Base-by-base conservation (phyloP, 202 grass and related monocot species). In the Carex sylvatica region DNA sequence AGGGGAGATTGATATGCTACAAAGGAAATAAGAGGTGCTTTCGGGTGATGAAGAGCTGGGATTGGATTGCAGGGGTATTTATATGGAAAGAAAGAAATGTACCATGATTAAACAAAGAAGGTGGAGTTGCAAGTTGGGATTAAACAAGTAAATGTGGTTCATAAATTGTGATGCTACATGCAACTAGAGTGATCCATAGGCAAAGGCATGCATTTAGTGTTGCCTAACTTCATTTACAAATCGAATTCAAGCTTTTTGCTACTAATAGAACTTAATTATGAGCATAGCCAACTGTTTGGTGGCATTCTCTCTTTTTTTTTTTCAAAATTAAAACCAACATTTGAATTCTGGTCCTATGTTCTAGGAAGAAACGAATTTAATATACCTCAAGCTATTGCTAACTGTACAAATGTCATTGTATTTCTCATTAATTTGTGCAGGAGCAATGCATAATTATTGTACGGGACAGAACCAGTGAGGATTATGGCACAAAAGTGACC, bases 101-200 rank as follows among this genome's bases (percentile, higher is more conserved):
- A 30, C 38, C 44, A 35, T 63, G 36, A 65, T 82, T 82, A 82
- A 82, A 82, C 61, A 82, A 82, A 80, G 78, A 80, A 82, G 20
- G 62, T 82, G 79, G 62, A 82, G 61, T 18, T 64, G 40, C 79
- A 82, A 82, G 79, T 82, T 82, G 79, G 60, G 61, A 82, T 68
- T 82, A 82, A 82, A 82, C 61, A 35, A 82, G 60, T 9, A 82
- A 82, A 82, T 62, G n/a, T 65, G 59, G 78, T 65, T 80, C 58
- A 80, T 46, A 64, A 26, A 80, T 46, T 10, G 55, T 49, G 61
- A 80, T 80, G 51, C 72, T 76, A 23, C 51, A 76, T 76, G 72
- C 72, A 76, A 58, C 47, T 76, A 56, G 72, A 56, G 1, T 16
- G 15, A n/a, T 80, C n/a, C 28, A 8, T 80, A 44, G 51, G 58